Conservation (phyloP, 228 moss, liverwort and hornwort genomes). For the Sphagnum magellanicum region DNA sequence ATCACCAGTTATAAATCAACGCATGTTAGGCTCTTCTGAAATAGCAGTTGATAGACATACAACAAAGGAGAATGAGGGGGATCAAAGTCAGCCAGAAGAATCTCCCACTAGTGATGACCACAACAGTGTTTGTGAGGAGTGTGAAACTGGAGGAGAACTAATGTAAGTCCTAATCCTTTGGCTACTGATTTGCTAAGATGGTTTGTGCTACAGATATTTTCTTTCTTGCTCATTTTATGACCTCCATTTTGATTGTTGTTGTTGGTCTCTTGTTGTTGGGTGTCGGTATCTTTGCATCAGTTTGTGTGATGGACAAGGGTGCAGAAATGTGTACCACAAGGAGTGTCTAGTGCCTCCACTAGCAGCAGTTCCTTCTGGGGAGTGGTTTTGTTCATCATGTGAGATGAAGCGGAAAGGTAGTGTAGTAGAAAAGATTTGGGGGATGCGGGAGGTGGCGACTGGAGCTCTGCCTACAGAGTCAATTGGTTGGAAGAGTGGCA, state of each 20-base stretch:
- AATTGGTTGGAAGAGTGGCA: background rate
- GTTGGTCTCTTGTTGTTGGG: too few relatives aligned
- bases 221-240: too few relatives aligned
- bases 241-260: too few relatives aligned
- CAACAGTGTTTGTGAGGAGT: constrained; percentile 47
- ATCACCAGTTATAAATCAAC: too few relatives aligned
- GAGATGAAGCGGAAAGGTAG: constrained; percentile 23
- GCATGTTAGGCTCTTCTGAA: too few relatives aligned
- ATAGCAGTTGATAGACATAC: too few relatives aligned
- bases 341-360: constrained; percentile 51
- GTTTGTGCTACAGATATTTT: too few relatives aligned
- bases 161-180: constrained; percentile 27
- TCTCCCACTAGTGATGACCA: constrained; percentile 44
- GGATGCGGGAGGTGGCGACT: constrained; percentile 16
- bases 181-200: too few relatives aligned
- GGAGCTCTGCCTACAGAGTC: too few relatives aligned
- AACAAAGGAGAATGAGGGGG: background rate
- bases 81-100: constrained; percentile 11
- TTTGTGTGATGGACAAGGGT: constrained; percentile 51
- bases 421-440: constrained; percentile 44
- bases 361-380: constrained; percentile 35
- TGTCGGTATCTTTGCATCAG: constrained; percentile 11
- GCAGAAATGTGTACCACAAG: constrained; percentile 52
- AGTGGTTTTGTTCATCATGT: constrained; percentile 52
- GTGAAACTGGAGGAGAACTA: constrained; percentile 50